Evolutionary conservation across 345 rosid species (phyloP).

Genomic region (Microthlaspi erraticum): DNA sequence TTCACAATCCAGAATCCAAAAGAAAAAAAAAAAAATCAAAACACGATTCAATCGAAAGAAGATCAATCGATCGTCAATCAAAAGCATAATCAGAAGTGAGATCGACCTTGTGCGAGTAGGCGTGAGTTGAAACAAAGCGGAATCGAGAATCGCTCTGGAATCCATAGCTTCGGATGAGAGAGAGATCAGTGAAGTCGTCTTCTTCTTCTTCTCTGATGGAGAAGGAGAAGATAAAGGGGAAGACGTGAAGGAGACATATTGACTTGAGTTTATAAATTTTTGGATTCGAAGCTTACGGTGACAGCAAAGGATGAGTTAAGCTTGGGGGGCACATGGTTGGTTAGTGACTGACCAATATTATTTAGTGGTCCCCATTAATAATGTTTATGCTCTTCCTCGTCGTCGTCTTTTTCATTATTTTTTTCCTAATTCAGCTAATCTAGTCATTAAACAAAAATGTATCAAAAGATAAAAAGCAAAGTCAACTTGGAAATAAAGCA

Average conservation of each 20-base stretch:
- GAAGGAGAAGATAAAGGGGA: constrained; percentile 20
- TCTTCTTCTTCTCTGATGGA: neutral
- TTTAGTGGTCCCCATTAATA: constrained; percentile 35
- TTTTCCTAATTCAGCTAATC: constrained; percentile 10
- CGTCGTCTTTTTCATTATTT: neutral
- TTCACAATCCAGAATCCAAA: constrained; percentile 29
- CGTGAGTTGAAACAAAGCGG: constrained; percentile 84
- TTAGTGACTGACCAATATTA: constrained; percentile 28
- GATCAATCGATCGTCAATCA: constrained; percentile 15
- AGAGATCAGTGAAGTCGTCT: constrained; percentile 9
- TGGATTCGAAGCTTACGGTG: constrained; percentile 44
- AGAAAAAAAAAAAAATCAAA: neutral
- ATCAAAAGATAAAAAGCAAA: neutral
- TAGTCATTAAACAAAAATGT: neutral
- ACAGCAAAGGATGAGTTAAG: constrained; percentile 49
- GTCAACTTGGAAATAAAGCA: neutral
- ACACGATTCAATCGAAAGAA: neutral
- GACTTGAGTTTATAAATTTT: neutral
- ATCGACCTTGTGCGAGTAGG: constrained; percentile 88
- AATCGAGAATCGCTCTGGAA: constrained; percentile 60
- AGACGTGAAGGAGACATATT: constrained; percentile 39
- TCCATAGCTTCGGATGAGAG: constrained; percentile 52
- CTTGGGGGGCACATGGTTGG: constrained; percentile 25
- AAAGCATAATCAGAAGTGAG: neutral
- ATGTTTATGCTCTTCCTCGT: constrained; percentile 37